Conservation (phyloP, 2,329 filamentous ascomycete species). For the Ophiostoma quercus region DNA sequence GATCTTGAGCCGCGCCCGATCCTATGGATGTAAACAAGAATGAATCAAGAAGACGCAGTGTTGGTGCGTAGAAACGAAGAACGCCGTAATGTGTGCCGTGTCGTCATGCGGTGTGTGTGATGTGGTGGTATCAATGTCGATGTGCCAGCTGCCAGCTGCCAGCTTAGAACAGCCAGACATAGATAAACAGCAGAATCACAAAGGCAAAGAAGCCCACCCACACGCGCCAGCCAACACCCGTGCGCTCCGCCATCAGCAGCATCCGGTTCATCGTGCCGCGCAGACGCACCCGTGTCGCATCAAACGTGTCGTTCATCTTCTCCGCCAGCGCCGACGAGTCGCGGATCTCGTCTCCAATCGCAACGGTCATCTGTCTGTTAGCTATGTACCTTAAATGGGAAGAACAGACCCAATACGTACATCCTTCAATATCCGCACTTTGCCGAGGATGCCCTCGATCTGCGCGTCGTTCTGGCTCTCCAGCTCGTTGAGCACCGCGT, state of each 20-base stretch:
- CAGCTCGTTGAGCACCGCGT: slow-evolving; percentile 84
- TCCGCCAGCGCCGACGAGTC: slow-evolving; percentile 83
- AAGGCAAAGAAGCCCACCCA: slow-evolving; percentile 87
- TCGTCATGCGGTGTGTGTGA: neutral
- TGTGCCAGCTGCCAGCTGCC: too few species aligned
- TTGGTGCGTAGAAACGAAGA: neutral
- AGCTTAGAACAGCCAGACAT: slow-evolving; percentile 77
- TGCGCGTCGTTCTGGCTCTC: slow-evolving; percentile 94
- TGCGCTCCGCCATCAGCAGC: slow-evolving; percentile 89
- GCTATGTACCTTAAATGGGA: neutral
- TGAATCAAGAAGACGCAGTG: too few species aligned
- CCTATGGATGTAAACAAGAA: neutral
- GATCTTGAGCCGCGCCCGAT: neutral
- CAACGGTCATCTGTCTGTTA: slow-evolving; percentile 66
- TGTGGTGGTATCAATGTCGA: neutral
- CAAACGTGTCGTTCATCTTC: slow-evolving; percentile 94
- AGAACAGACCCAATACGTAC: slow-evolving; percentile 45
- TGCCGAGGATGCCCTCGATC: slow-evolving; percentile 83
- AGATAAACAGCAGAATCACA: slow-evolving; percentile 78
- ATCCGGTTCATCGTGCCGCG: slow-evolving; percentile 95
- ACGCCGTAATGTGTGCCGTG: neutral
- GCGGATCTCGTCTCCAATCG: slow-evolving; percentile 93
- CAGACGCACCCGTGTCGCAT: slow-evolving; percentile 72
- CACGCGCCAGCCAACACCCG: slow-evolving; percentile 91
- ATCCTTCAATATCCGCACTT: slow-evolving; percentile 83